Evolutionary conservation across 2,329 filamentous ascomycete genomes (phyloP), one percentile per base, ranked within the genome.

Genomic region (Grosmannia huntii): DNA sequence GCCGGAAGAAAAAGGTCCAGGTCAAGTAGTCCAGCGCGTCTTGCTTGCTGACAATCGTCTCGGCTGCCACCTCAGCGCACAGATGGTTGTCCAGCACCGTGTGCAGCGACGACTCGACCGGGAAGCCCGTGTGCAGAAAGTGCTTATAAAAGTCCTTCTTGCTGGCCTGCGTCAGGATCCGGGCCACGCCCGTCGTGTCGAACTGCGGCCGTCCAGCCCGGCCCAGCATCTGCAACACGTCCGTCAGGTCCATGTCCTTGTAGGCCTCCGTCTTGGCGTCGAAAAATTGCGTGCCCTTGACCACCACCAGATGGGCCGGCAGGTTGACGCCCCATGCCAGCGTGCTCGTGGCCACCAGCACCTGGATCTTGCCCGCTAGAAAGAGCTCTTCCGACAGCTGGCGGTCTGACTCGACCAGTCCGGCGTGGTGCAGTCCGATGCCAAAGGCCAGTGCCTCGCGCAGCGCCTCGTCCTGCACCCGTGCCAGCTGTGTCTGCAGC

Each of bases 131-230:
- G 68, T 99, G 94, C 57, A 99, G 73, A 74, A 99, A 99, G 73
- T 99, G 94, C 75, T 99, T 99, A 75, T 99, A 99, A 71, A 99
- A 99, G 60, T 95, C 90, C 73, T 99, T 99, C 77, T 97, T 99
- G 2, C 92, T 78, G 66, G 97, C 91, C 67, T 99, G 91, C 0
- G 94, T 99, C 68, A 99, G 96, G 68, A 99, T 99, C 33, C 92
- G 86, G 11, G 94, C 95, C 59, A 99, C 95, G 64, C 95, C 94
- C 0, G 91, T 95, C 57, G 86, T 88, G 71, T 99, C 94, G 69
- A 99, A 99, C 68, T 99, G 94, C 4, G 94, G 94, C 62, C 94
- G 87, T 19, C 94, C 94, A 14, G 94, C 94, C 72, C 94, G 86
- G 65, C 94, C 94, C 31, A 99, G 78, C 94, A 99, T 99, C 72